Conservation (phyloP, 257 asterid species). For the Henckelia pumila region DNA sequence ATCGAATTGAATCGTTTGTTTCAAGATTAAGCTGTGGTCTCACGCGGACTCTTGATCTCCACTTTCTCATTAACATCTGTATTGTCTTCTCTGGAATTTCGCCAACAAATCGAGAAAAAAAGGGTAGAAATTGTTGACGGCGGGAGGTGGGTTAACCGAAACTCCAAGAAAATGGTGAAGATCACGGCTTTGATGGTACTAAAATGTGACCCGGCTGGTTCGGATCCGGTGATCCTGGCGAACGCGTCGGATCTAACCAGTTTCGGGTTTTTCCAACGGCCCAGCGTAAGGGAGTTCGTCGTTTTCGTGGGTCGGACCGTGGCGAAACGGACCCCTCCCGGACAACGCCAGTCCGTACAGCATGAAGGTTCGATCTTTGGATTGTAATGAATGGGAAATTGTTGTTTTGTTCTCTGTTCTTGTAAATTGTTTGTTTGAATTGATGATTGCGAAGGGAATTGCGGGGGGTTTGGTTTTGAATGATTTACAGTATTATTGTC, state of each 20-base stretch:
- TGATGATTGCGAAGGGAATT: neutral
- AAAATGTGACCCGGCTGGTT: constrained; percentile 55
- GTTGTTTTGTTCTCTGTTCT: constrained; percentile 1
- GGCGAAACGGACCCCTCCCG: constrained; percentile 69
- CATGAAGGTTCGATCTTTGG: constrained; percentile 56
- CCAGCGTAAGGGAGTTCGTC: constrained; percentile 73
- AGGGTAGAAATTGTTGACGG: neutral
- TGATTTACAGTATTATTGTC: neutral
- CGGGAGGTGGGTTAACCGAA: neutral
- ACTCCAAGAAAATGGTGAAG: constrained; percentile 49
- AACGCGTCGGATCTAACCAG: constrained; percentile 69
- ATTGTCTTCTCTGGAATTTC: neutral
- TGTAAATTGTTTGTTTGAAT: neutral
- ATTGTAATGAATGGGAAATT: neutral
- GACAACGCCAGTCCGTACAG: constrained; percentile 87
- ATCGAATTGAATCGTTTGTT: neutral
- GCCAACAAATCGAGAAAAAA: neutral
- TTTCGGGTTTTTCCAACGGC: constrained; percentile 83
- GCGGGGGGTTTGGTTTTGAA: constrained; percentile 1
- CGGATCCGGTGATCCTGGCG: constrained; percentile 78
- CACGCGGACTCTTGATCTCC: neutral
- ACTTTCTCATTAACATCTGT: neutral
- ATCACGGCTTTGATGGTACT: constrained; percentile 88
- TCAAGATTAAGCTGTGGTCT: neutral
- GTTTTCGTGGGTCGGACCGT: constrained; percentile 85